Percentiles rank a stretch among this genome's conserved stretches.
Evolutionary conservation across 306 rosid species (phyloP).

Genomic region (Elaeagnus macrophylla): DNA sequence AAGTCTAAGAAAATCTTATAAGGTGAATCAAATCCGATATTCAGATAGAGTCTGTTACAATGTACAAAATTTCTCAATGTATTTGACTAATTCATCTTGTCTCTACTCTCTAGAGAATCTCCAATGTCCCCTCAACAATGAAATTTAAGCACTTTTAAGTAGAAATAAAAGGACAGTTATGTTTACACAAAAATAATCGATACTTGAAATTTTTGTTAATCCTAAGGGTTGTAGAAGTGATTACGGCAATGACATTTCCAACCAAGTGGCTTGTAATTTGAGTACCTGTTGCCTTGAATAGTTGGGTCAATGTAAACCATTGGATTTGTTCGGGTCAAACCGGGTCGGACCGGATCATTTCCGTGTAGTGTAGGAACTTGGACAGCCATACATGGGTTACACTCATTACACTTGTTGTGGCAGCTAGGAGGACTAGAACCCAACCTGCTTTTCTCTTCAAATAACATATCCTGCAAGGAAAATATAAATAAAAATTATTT

Average conservation of each 20-base stretch:
- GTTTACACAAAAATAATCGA: too few relatives aligned
- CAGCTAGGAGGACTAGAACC: constrained; percentile 96
- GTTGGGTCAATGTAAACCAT: constrained; percentile 30
- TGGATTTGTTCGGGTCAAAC: constrained; percentile 20
- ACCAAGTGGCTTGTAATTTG: constrained; percentile 93
- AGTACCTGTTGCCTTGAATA: constrained; percentile 49
- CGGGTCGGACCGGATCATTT: constrained; percentile 27
- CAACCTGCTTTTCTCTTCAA: constrained; percentile 62
- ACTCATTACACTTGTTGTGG: constrained; percentile 82
- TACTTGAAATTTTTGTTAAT: neutral
- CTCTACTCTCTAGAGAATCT: too few relatives aligned
- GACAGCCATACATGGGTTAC: constrained; percentile 96
- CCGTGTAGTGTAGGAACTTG: constrained; percentile 64
- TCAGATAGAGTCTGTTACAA: too few relatives aligned
- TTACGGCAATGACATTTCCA: constrained; percentile 89
- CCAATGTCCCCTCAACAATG: too few relatives aligned
- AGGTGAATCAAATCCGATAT: neutral
- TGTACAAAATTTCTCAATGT: too few relatives aligned
- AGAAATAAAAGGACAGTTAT: too few relatives aligned
- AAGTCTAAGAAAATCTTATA: neutral
- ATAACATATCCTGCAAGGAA: constrained; percentile 40
- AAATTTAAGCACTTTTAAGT: too few relatives aligned
- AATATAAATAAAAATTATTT: neutral
- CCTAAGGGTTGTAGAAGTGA: constrained; percentile 74
- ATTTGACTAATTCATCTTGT: too few relatives aligned